These are phyloP conservation scores for Amylocarpus encephaloides DNA, from an alignment of 2,329 filamentous ascomycete species.

Conservation along the genomic window DNA sequence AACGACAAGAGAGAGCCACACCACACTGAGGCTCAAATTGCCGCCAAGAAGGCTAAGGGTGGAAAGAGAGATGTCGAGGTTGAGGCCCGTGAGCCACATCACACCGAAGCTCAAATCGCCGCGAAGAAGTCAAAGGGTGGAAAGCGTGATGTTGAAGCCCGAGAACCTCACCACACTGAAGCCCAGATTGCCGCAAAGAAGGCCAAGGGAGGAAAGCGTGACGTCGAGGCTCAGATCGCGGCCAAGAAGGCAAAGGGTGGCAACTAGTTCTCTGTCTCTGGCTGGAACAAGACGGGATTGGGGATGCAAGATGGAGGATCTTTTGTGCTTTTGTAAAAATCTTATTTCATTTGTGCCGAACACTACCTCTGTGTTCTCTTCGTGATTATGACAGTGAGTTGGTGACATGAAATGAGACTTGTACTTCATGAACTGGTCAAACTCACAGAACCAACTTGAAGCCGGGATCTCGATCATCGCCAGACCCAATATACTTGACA, in stretches of 20 bases:
- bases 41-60: conserved; percentile 17
- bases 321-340: too few species aligned
- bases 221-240: conserved; percentile 23
- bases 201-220: conserved; percentile 15
- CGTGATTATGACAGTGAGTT: background rate
- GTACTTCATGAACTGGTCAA: background rate
- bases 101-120: conserved; percentile 23
- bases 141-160: conserved; percentile 2
- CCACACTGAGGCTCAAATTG: conserved; percentile 23
- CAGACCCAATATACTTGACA: conserved; percentile 47
- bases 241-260: conserved; percentile 17
- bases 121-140: conserved; percentile 17
- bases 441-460: conserved; percentile 54
- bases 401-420: background rate
- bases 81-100: conserved; percentile 13
- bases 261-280: background rate
- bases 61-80: conserved; percentile 6
- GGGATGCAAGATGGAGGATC: too few species aligned
- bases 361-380: too few species aligned
- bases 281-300: background rate
- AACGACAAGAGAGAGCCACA: background rate
- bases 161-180: conserved; percentile 19
- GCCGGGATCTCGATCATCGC: conserved; percentile 57
- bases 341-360: too few species aligned
- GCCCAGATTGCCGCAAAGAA: conserved; percentile 21